Evolutionary conservation across 805 yeast genomes (phyloP).

Genomic region (Pichia eremophila): DNA sequence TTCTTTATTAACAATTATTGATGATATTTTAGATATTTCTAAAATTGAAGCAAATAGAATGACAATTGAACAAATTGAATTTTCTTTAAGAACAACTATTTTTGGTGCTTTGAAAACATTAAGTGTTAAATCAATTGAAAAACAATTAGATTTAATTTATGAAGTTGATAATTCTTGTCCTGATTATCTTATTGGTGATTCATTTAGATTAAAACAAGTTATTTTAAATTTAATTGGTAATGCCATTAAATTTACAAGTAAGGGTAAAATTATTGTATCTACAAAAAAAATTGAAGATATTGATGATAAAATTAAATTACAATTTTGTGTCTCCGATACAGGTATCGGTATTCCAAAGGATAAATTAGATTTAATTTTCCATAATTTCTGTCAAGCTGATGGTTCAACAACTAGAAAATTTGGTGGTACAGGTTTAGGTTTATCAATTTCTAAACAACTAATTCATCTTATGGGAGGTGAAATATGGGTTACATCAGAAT

Average conservation of each 20-base stretch:
- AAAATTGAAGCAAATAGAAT: slow-evolving; percentile 89
- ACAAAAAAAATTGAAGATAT: slow-evolving; percentile 32
- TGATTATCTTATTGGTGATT: slow-evolving; percentile 79
- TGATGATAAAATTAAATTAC: slow-evolving; percentile 45
- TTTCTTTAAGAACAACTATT: slow-evolving; percentile 76
- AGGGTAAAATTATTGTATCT: slow-evolving; percentile 71
- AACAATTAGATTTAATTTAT: slow-evolving; percentile 69
- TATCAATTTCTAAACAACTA: slow-evolving; percentile 78
- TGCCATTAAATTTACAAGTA: slow-evolving; percentile 79
- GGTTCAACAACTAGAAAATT: slow-evolving; percentile 89
- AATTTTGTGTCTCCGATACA: slow-evolving; percentile 82
- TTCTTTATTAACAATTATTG: slow-evolving; percentile 76
- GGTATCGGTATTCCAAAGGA: slow-evolving; percentile 87
- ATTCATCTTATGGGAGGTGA: slow-evolving; percentile 91
- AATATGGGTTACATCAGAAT: slow-evolving; percentile 79
- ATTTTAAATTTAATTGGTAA: slow-evolving; percentile 81
- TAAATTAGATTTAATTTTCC: slow-evolving; percentile 76
- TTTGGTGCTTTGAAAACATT: slow-evolving; percentile 84
- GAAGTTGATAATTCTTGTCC: slow-evolving; percentile 83
- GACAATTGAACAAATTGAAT: slow-evolving; percentile 87
- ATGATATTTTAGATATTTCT: slow-evolving; percentile 84
- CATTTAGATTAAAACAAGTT: slow-evolving; percentile 81
- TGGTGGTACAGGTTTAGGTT: slow-evolving; percentile 88
- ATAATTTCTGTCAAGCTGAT: slow-evolving; percentile 88
- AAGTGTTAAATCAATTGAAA: slow-evolving; percentile 84